Conservation (phyloP, 495 filamentous ascomycete species). For the Platismatia glauca region DNA sequence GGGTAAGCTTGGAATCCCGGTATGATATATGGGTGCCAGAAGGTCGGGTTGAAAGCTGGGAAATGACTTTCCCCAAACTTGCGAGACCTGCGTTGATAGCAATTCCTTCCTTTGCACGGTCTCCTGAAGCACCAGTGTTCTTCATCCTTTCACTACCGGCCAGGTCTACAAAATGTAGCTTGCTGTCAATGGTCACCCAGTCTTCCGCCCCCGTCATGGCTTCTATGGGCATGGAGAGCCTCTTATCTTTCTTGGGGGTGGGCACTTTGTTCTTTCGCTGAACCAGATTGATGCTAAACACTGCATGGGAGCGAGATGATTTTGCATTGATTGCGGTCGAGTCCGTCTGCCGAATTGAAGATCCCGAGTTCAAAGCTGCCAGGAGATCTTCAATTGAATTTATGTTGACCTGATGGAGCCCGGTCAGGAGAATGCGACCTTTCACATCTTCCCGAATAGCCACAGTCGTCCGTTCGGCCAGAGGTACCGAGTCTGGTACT, state of each 20-base stretch:
- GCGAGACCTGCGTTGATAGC: constrained; percentile 97
- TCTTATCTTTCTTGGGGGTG: constrained; percentile 60
- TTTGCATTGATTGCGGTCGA: constrained; percentile 98
- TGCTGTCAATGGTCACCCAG: constrained; percentile 87
- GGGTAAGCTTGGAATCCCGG: constrained; percentile 91
- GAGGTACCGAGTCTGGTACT: constrained; percentile 61
- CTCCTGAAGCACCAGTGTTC: constrained; percentile 91
- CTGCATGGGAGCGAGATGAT: constrained; percentile 96
- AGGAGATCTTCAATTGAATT: constrained; percentile 90
- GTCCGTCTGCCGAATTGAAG: constrained; percentile 91
- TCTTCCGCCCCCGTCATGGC: constrained; percentile 60
- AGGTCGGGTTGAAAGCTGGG: constrained; percentile 85
- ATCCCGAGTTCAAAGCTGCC: constrained; percentile 81
- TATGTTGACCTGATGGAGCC: constrained; percentile 77
- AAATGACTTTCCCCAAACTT: constrained; percentile 95
- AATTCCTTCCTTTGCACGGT: constrained; percentile 93
- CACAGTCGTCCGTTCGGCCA: constrained; percentile 61
- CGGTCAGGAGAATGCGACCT: constrained; percentile 88
- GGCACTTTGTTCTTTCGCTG: constrained; percentile 65
- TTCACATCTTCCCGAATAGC: constrained; percentile 83
- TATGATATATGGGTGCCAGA: constrained; percentile 92
- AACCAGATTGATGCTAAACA: constrained; percentile 90
- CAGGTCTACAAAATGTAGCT: constrained; percentile 97
- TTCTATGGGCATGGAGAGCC: constrained; percentile 83
- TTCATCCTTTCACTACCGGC: constrained; percentile 96